A percentile compares a stretch with the other conserved stretches of the same genome.
These are phyloP conservation scores for Lolium perenne DNA, from an alignment of 176 grass and related monocot genomes.

Conservation along the genomic window DNA sequence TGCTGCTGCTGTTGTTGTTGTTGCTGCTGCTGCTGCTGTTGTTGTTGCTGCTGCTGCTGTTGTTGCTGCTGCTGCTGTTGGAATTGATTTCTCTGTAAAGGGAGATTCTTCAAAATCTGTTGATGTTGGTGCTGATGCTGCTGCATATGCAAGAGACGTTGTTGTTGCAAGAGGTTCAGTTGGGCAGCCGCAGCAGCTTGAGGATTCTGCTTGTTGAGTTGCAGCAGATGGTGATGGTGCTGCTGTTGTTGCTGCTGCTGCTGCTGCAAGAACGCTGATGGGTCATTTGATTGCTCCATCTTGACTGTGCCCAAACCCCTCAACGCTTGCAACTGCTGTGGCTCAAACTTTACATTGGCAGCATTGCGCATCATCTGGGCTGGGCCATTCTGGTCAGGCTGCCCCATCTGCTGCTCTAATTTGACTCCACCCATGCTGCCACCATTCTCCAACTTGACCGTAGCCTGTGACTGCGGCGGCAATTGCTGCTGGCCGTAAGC, in stretches of 20 bases:
- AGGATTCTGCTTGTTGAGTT: constrained; percentile 73
- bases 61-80: constrained; percentile 60
- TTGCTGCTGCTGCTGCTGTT: constrained; percentile 57
- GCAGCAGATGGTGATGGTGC: constrained; percentile 67
- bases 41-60: no score
- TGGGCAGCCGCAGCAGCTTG: constrained; percentile 77
- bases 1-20: constrained; percentile 62
- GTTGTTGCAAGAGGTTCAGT: constrained; percentile 78
- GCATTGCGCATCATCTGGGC: constrained; percentile 45
- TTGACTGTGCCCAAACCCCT: constrained; percentile 77
- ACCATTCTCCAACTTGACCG: constrained; percentile 62
- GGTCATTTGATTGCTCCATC: constrained; percentile 71
- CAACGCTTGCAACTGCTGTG: constrained; percentile 70
- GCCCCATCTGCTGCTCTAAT: constrained; percentile 70
- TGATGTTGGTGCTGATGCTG: constrained; percentile 84
- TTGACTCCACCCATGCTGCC: constrained; percentile 66
- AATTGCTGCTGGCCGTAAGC: constrained; percentile 67
- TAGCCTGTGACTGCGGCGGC: constrained; percentile 44
- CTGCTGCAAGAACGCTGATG: constrained; percentile 55
- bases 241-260: constrained; percentile 63
- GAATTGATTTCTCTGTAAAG: constrained; percentile 69
- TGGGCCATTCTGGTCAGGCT: constrained; percentile 59
- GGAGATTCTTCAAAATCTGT: constrained; percentile 66
- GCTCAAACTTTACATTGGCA: constrained; percentile 59
- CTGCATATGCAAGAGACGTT: constrained; percentile 73